These are phyloP conservation scores for Mortierella sp. DNA, from an alignment of 371 early-diverging fungal genomes.

Conservation along the genomic window DNA sequence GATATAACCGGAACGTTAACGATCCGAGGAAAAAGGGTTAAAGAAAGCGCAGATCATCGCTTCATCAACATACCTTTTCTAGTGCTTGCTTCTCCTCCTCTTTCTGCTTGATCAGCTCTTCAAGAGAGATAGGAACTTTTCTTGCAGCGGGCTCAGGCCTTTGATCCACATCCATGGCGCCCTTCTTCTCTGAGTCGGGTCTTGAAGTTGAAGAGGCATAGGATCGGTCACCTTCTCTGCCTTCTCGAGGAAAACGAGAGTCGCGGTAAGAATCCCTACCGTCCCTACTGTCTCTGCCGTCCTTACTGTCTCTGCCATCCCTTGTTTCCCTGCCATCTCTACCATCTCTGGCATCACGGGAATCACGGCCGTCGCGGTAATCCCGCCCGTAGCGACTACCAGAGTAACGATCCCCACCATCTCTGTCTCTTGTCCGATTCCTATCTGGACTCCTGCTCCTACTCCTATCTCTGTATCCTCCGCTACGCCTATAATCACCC, in stretches of 20 bases:
- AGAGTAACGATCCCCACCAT: slow-evolving; percentile 47
- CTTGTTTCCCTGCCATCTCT: slow-evolving; percentile 21
- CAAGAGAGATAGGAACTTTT: slow-evolving; percentile 77
- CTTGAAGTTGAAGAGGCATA: slow-evolving; percentile 23
- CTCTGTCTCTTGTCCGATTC: slow-evolving; percentile 48
- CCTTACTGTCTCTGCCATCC: slow-evolving; percentile 11
- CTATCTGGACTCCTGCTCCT: slow-evolving; percentile 55
- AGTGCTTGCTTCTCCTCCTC: slow-evolving; percentile 65
- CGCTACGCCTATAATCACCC: slow-evolving; percentile 26
- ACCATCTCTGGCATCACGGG: slow-evolving; percentile 28
- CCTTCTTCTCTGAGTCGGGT: slow-evolving; percentile 7
- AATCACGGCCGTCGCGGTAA: slow-evolving; percentile 54
- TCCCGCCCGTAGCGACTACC: slow-evolving; percentile 48
- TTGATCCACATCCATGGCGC: slow-evolving; percentile 25
- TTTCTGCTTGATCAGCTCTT: slow-evolving; percentile 78
- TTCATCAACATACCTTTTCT: slow-evolving; percentile 21
- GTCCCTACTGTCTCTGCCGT: slow-evolving; percentile 25
- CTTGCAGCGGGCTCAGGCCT: slow-evolving; percentile 46
- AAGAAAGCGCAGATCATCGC: no score
- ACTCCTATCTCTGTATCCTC: slow-evolving; percentile 35
- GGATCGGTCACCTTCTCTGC: slow-evolving; percentile 29
- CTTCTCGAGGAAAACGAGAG: slow-evolving; percentile 15
- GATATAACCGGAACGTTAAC: no score
- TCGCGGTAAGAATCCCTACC: slow-evolving; percentile 24
- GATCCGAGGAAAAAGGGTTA: no score